phyloP scores from a whole-genome alignment of 2,329 filamentous ascomycete genomes.

The Botryosphaeria agaves region DNA sequence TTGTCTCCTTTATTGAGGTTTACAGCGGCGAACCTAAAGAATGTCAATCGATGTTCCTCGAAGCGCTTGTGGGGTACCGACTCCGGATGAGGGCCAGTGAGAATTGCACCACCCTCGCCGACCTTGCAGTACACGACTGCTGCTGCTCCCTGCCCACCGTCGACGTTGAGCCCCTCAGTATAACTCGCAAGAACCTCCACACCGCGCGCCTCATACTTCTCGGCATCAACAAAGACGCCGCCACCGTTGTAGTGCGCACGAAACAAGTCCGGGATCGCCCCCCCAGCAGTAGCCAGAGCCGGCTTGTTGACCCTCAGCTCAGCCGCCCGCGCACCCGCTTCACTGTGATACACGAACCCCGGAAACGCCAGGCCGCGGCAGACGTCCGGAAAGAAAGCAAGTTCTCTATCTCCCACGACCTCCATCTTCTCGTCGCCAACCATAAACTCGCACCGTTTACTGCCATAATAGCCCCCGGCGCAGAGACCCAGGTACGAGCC shows the following conservation, averaged over 20 bases:
- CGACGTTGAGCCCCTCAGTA: constrained; percentile 54
- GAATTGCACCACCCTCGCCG: constrained; percentile 58
- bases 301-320: constrained; percentile 46
- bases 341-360: constrained; percentile 82
- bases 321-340: constrained; percentile 62
- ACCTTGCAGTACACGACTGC: constrained; percentile 73
- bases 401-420: constrained; percentile 69
- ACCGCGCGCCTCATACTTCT: constrained; percentile 40
- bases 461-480: constrained; percentile 86
- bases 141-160: constrained; percentile 54
- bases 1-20: constrained; percentile 56
- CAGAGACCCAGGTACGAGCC: constrained; percentile 84
- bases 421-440: constrained; percentile 66
- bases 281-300: constrained; percentile 30
- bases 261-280: constrained; percentile 42
- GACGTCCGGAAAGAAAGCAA: constrained; percentile 73
- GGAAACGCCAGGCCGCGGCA: constrained; percentile 76
- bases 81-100: constrained; percentile 90
- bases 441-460: constrained; percentile 73
- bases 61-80: constrained; percentile 24
- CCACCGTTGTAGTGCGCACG: constrained; percentile 86
- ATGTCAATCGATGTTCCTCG: constrained; percentile 4
- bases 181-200: constrained; percentile 76
- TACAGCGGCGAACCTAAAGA: constrained; percentile 55
- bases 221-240: constrained; percentile 75